Evolutionary conservation across 495 filamentous ascomycete species (phyloP).

Genomic region (Tuber melanosporum): DNA sequence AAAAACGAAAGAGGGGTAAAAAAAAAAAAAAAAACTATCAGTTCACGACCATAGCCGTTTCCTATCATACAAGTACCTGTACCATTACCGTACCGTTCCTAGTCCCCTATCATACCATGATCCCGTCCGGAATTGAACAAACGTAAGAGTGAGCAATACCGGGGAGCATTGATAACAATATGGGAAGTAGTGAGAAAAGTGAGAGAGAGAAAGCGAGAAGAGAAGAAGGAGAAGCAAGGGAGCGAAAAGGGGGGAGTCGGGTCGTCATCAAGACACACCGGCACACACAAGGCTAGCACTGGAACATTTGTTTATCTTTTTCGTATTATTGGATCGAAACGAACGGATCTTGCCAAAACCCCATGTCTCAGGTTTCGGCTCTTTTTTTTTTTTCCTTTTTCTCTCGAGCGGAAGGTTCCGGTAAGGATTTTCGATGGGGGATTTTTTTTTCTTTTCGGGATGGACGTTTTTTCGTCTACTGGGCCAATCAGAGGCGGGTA

Average conservation of each 20-base stretch:
- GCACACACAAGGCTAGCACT: background rate
- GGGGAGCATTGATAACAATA: background rate
- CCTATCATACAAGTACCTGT: background rate
- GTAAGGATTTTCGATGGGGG: background rate
- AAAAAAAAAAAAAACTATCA: background rate
- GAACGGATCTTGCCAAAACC: background rate
- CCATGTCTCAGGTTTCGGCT: background rate
- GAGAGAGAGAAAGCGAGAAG: background rate
- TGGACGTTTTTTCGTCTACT: background rate
- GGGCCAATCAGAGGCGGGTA: background rate
- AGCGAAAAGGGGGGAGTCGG: background rate
- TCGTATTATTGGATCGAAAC: background rate
- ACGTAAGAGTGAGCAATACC: background rate
- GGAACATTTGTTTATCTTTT: background rate
- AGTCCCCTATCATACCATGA: background rate
- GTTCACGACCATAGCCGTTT: background rate
- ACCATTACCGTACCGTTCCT: background rate
- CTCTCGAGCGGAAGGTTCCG: background rate
- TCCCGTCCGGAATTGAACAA: background rate
- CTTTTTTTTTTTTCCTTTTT: background rate
- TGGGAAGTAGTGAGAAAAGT: background rate
- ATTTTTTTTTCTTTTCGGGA: background rate
- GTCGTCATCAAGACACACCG: background rate
- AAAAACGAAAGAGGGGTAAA: background rate
- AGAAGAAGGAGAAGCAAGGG: background rate